These are phyloP conservation scores for Bruguiera hainesii DNA, from an alignment of 441 rosid genomes.

Conservation along the genomic window DNA sequence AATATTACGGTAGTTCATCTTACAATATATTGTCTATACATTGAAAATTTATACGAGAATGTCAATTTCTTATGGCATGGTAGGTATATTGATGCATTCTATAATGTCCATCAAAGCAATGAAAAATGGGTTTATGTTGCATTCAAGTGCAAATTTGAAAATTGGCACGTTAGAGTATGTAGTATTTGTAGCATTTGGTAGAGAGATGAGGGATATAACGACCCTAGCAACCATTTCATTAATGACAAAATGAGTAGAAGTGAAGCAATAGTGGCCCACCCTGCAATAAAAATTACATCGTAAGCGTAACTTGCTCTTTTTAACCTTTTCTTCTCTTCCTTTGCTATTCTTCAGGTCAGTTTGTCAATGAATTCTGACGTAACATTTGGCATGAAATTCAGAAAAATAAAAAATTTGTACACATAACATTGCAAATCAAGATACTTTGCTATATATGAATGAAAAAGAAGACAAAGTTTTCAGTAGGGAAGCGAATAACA, in stretches of 20 bases:
- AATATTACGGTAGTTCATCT: not conserved
- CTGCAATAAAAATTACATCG: not conserved
- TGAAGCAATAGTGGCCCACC: constrained; percentile 3
- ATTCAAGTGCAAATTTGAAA: not conserved
- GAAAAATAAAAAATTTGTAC: not conserved
- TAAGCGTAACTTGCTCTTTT: not conserved
- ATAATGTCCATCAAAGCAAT: too few species aligned
- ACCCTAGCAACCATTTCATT: constrained; percentile 4
- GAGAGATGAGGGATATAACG: constrained; percentile 3
- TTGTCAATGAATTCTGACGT: not conserved
- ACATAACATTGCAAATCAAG: too few species aligned
- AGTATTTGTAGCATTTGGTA: too few species aligned
- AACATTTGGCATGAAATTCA: not conserved
- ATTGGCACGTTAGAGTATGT: too few species aligned
- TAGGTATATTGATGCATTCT: too few species aligned
- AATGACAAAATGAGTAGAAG: not conserved
- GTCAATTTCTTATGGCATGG: too few species aligned
- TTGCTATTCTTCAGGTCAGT: not conserved
- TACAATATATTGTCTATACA: too few species aligned
- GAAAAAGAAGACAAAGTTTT: not conserved
- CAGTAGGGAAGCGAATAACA: not conserved
- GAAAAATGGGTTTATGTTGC: not conserved
- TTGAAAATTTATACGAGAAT: too few species aligned
- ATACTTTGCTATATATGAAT: not conserved
- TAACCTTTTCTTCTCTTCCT: not conserved